Evolutionary conservation across 768 basidiomycete species (phyloP), one percentile per base, ranked within the genome.

Genomic region (Rossbeevera mucosa): DNA sequence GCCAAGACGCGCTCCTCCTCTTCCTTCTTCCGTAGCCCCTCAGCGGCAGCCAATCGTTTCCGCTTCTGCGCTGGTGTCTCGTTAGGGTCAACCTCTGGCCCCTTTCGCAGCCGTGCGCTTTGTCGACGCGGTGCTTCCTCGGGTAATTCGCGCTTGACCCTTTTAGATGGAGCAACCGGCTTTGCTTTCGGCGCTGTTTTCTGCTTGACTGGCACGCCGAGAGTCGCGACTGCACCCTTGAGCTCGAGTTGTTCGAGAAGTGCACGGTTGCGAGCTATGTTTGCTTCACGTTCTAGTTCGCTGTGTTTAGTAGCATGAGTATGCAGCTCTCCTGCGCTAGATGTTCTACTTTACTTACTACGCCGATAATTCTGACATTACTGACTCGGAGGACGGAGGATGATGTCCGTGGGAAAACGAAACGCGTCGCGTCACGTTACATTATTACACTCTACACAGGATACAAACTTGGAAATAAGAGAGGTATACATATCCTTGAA

Each of bases 201-300:
- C 53, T 57, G 69, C 52, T 66, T 80, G 16, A 55, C 69, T 9
- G 75, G 64, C 9, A 81, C 61, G 18, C 76, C 75, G 7, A 88
- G 72, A 14, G 71, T 66, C 5, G 73, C 68, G 31, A 76, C 76
- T 2, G 80, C 81, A 58, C 79, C 79, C 59, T 80, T 78, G 28
- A 89, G 74, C 16, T 87, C 81, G 16, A 92, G 78, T 61, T 88
- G 70, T 57, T 87, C 82, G 31, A 93, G 74, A 8, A 91, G 73
- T 3, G 81, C 84, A 40, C 80, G 83, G 64, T 93, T 93, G 47
- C 86, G 79, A 12, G 86, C 88, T 42, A 92, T 90, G 60, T 90
- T 92, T 8, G 82, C 84, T 64, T 88, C 83, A 18, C 90, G 83
- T 58, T 90, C 85, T 20, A 78, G 71, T 70, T 91, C 90, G 40